Evolutionary conservation across 495 filamentous ascomycete genomes (phyloP).

Genomic region (Xylaria flabelliformis): DNA sequence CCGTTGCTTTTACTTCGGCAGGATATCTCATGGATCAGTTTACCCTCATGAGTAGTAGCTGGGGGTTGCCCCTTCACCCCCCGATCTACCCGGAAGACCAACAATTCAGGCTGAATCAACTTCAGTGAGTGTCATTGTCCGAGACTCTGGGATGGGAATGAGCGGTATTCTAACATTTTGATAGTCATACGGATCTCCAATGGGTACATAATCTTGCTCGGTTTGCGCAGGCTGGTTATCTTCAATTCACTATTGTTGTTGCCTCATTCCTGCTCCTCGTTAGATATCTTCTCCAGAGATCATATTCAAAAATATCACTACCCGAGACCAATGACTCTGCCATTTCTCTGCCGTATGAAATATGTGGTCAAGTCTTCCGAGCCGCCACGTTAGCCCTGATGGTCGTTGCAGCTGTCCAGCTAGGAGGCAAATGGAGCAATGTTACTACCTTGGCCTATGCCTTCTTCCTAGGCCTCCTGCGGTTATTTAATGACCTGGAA

Average conservation of each 20-base stretch:
- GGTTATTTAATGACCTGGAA: constrained; percentile 40
- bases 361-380: constrained; percentile 42
- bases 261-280: constrained; percentile 37
- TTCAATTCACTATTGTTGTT: constrained; percentile 38
- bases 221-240: constrained; percentile 38
- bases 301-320: constrained; percentile 32
- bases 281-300: constrained; percentile 37
- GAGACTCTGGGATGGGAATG: not conserved
- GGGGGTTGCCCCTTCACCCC: constrained; percentile 2
- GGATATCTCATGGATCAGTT: constrained; percentile 26
- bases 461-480: constrained; percentile 45
- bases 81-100: constrained; percentile 4
- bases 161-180: not conserved
- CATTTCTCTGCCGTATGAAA: constrained; percentile 41
- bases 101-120: constrained; percentile 9
- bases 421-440: constrained; percentile 38
- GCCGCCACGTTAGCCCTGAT: constrained; percentile 41
- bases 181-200: constrained; percentile 31
- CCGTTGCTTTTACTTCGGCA: not conserved
- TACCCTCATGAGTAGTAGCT: constrained; percentile 13
- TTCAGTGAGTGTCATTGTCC: constrained; percentile 1
- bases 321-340: constrained; percentile 37
- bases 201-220: constrained; percentile 36
- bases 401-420: constrained; percentile 33
- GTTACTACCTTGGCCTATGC: constrained; percentile 39